Percentiles rank a stretch among this genome's conserved stretches.
phyloP scores from a whole-genome alignment of 225 moss, liverwort and hornwort genomes.

The Straminergon stramineum region DNA sequence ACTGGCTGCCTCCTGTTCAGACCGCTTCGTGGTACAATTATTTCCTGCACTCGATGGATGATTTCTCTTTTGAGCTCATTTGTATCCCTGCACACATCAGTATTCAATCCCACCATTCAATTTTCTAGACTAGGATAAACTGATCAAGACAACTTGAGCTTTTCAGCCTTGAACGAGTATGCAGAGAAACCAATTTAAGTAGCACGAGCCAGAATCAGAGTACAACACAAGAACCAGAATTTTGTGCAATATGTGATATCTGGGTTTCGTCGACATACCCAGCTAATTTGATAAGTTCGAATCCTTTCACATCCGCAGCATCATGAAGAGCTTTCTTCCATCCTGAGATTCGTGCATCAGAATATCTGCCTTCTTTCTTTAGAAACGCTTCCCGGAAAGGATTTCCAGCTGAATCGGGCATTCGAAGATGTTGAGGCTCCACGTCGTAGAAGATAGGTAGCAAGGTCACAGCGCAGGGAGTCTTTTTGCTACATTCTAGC shows the following conservation, averaged over 20 bases:
- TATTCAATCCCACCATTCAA: not conserved
- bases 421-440: slow-evolving; percentile 3
- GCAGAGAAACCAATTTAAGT: not conserved
- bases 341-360: not conserved
- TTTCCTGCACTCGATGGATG: not conserved
- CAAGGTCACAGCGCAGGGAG: not conserved
- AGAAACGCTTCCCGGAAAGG: slow-evolving; percentile 3
- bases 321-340: slow-evolving; percentile 12
- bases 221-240: not conserved
- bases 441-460: slow-evolving; percentile 11
- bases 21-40: not conserved
- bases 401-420: not conserved
- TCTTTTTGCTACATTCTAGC: not conserved
- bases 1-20: not conserved
- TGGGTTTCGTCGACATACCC: not conserved
- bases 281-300: not conserved
- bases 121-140: not conserved
- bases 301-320: not conserved
- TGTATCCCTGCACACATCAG: not conserved
- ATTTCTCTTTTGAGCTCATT: slow-evolving; percentile 2
- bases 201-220: not conserved
- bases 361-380: not conserved
- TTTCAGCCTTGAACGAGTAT: not conserved
- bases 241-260: not conserved
- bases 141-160: not conserved